Percentiles rank a stretch among this genome's conserved stretches.
Conservation (phyloP, 1,139 yeast genomes). For the Suhomyces maxii region DNA sequence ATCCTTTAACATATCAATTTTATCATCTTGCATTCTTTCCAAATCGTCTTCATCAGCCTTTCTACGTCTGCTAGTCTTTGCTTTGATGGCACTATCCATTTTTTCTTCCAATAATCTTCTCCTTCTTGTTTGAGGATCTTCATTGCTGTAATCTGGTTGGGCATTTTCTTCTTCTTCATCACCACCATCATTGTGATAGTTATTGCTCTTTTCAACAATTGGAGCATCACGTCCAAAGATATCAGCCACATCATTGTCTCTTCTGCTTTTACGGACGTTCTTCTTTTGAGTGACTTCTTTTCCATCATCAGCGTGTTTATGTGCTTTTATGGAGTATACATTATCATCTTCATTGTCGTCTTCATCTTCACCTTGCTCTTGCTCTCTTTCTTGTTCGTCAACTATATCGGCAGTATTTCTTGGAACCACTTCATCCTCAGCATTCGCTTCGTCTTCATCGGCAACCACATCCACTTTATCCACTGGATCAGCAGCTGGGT, state of each 20-base stretch:
- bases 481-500: not conserved
- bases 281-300: slow-evolving; percentile 40
- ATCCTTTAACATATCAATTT: slow-evolving; percentile 76
- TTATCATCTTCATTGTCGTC: slow-evolving; percentile 20
- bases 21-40: slow-evolving; percentile 93
- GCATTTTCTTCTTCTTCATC: not conserved
- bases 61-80: slow-evolving; percentile 56
- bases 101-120: slow-evolving; percentile 79
- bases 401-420: not conserved
- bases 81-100: slow-evolving; percentile 74
- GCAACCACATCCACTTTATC: not conserved
- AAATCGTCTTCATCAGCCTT: slow-evolving; percentile 86
- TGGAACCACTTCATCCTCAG: not conserved
- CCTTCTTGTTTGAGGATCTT: slow-evolving; percentile 53
- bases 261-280: slow-evolving; percentile 30
- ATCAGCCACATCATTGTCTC: slow-evolving; percentile 11
- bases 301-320: slow-evolving; percentile 23
- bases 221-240: slow-evolving; percentile 13
- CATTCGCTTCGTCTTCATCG: not conserved
- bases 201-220: slow-evolving; percentile 2
- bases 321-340: slow-evolving; percentile 34
- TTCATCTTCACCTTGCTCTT: not conserved
- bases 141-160: slow-evolving; percentile 27
- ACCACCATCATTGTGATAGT: slow-evolving; percentile 13
- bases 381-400: not conserved